Base-by-base conservation (phyloP, 306 rosid genomes). In the Crataegus laevigata region DNA sequence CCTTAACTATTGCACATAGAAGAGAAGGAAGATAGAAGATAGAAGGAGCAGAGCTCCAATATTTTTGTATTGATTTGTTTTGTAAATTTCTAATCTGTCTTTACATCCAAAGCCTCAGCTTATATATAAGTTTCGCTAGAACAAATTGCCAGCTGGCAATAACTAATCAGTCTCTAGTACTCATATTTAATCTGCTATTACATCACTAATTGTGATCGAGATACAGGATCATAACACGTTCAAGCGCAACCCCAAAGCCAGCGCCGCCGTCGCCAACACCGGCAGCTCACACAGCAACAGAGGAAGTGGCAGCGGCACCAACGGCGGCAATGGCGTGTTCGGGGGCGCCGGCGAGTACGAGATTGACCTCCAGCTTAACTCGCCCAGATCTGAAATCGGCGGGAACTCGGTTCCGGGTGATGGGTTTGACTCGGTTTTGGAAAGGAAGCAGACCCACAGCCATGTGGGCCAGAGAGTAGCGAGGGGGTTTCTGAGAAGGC, bases 301-400 rank as follows among this genome's bases (percentile, higher is more conserved):
- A 42, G 19, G 54, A 47, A 63, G 18, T 28, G 25, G n/a, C 42
- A 61, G 50, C 30, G 58, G 26, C 66, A 32, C 79, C 69, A 50
- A 42, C 50, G 32, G 47, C 71, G 68, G 57, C 65, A 77, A 66
- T 2, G 80, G 68, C 34, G 67, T 36, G 34, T 67, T 28, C 21
- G 29, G n/a, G 42, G 68, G 81, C 42, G 42, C 42, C 26, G 81
- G 59, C 2, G 71, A 88, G 74, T 84, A 68, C 57, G 97, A 91
- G 83, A 82, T 88, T 74, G 98, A 94, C 62, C 89, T 91, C 5
- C 93, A 68, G 58, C 64, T 79, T 47, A 87, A 78, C 87, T 91
- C 96, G 1, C 97, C 98, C 52, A 79, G 91, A 89, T 88, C 93
- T 50, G 96, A 91, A 66, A 77, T 83, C 68, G 91, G 78, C 8